Evolutionary conservation across 768 basidiomycete species (phyloP), one percentile per base, ranked within the genome.

Genomic region (Sarcodon sp.): DNA sequence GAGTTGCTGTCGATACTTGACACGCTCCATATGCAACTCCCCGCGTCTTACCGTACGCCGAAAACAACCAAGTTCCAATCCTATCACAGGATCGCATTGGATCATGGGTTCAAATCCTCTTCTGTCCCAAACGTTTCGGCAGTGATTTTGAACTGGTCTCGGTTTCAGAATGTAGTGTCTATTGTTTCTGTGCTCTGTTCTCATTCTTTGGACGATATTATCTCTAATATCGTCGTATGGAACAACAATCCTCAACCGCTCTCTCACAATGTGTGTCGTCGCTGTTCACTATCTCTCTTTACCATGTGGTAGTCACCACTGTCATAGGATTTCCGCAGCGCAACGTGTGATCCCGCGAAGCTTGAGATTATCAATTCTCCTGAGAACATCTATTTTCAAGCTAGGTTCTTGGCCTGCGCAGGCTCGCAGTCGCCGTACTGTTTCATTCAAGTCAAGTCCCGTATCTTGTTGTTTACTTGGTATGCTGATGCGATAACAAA

Each of bases 91-190:
- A 27, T 27, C 21, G 21, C 3, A 27, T 27, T 27, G 21, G 21
- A 27, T 27, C 21, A 27, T 2, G 21, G 21, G 21, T 27, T 27
- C 21, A 27, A 27, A 3, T 4, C 4, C 4, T 27, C 21, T 27
- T 27, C 21, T 27, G 21, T 27, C 21, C 21, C 21, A 27, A 27
- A 27, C 8, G 39, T 41, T 16, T 41, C 77, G 6, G 75, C 72
- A 6, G 64, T 83, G 36, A 56, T 85, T 35, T 64, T 83, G 38
- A 84, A 83, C 59, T 84, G 81, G 83, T 77, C 75, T 44, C 71
- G 79, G 13, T 68, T 81, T 18, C 63, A 69, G 0, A 86, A 85
- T 52, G 76, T 85, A 37, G 56, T 71, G 36, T 67, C 68, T 45
- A 78, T 85, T 46, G 66, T 68, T 13, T 69, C 71, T 18, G 56